Evolutionary conservation across 176 grass and related monocot genomes (phyloP).

Genomic region (Coix lacrymajobi): DNA sequence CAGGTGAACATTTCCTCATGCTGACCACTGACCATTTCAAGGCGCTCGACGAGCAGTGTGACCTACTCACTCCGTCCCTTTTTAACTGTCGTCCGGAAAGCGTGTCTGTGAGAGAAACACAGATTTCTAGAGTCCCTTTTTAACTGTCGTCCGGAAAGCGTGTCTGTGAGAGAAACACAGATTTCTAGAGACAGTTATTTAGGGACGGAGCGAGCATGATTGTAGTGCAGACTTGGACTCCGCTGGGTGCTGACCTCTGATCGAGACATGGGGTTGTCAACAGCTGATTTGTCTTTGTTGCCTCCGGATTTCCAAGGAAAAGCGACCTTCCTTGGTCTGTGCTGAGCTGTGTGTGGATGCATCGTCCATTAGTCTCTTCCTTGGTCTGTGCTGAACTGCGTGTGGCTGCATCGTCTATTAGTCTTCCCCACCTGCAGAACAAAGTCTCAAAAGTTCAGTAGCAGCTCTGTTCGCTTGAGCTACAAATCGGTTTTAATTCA

Average conservation of each 20-base stretch:
- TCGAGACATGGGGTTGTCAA: neutral
- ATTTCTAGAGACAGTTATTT: too few species aligned
- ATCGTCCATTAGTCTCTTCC: neutral
- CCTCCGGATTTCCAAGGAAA: neutral
- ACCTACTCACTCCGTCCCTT: too few species aligned
- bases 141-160: too few species aligned
- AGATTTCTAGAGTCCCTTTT: too few species aligned
- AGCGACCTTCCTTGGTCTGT: neutral
- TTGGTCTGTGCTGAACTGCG: neutral
- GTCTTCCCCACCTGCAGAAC: neutral
- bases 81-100: too few species aligned
- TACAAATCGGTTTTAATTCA: too few species aligned
- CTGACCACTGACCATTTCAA: conserved; percentile 37
- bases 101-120: too few species aligned
- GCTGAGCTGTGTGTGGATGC: neutral
- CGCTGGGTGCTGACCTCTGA: neutral
- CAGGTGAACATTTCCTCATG: conserved; percentile 9
- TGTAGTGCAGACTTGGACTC: neutral
- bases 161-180: too few species aligned
- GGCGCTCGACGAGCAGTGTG: neutral
- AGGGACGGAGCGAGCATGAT: too few species aligned
- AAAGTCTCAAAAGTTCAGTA: neutral
- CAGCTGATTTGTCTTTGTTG: neutral
- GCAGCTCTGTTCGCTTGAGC: too few species aligned
- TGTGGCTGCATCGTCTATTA: neutral